Conservation (phyloP, 2,329 filamentous ascomycete genomes). For the Kalaharituber pfeilii region DNA sequence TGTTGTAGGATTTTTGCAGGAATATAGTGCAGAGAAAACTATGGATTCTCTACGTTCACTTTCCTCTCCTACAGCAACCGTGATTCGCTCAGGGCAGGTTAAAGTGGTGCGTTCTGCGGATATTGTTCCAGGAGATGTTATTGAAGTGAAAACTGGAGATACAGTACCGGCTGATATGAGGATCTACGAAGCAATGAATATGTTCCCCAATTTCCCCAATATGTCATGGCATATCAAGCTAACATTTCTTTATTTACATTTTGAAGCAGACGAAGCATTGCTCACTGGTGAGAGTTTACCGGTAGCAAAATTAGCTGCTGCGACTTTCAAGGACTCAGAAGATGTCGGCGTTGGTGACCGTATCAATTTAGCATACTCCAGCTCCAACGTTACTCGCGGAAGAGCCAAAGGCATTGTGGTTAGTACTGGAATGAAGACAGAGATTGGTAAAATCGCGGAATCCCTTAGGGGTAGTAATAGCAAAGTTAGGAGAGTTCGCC, state of each 20-base stretch:
- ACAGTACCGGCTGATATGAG: slow-evolving; percentile 30
- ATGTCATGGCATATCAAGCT: slow-evolving; percentile 22
- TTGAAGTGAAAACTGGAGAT: slow-evolving; percentile 37
- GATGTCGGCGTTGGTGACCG: slow-evolving; percentile 43
- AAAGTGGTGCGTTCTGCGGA: slow-evolving; percentile 37
- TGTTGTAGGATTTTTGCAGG: slow-evolving; percentile 39
- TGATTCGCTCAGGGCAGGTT: slow-evolving; percentile 35
- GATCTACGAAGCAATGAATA: slow-evolving; percentile 27
- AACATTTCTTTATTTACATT: slow-evolving; percentile 31
- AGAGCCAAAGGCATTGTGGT: slow-evolving; percentile 43
- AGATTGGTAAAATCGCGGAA: slow-evolving; percentile 47
- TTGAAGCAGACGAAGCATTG: slow-evolving; percentile 43
- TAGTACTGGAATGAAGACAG: slow-evolving; percentile 42
- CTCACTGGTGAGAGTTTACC: slow-evolving; percentile 46
- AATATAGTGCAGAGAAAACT: slow-evolving; percentile 37
- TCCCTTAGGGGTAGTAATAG: slow-evolving; percentile 44
- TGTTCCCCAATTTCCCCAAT: slow-evolving; percentile 13
- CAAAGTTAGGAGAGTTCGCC: slow-evolving; percentile 35
- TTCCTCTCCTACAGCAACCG: slow-evolving; percentile 34
- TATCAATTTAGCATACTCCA: slow-evolving; percentile 44
- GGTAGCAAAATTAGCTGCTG: slow-evolving; percentile 36
- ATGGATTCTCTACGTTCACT: slow-evolving; percentile 36
- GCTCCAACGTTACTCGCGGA: slow-evolving; percentile 44
- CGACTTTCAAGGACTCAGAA: slow-evolving; percentile 29
- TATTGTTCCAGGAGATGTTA: slow-evolving; percentile 41